Base-by-base conservation (phyloP, 192 early-diverging fungal species). In the Coemansia interrupta region DNA sequence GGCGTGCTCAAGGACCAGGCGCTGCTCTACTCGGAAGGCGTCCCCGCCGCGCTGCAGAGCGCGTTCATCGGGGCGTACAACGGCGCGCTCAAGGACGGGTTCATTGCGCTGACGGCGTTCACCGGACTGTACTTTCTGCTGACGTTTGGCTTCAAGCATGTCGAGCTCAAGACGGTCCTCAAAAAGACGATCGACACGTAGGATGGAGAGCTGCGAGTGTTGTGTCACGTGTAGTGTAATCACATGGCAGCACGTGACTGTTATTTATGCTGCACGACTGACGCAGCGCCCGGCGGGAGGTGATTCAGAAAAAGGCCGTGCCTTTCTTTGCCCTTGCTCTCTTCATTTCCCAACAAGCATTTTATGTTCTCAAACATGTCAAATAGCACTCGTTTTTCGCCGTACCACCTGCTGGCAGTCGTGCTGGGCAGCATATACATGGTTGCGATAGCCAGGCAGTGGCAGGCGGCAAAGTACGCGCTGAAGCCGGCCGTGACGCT, bases 401-500 rank as follows among this genome's bases (percentile, higher is more conserved):
- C 20, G 0, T 48, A 42, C 6, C 73, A 77, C 32, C 5, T 15
- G 5, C 9, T 15, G 5, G 68, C 74, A 13, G 23, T 57, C 6
- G 29, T 47, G 9, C 48, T 64, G 11, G 62, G 49, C 18, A 29
- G 22, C 45, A 9, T 66, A 8, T 78, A 78, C 61, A 14, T 72
- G 43, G 32, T 45, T 1, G 70, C 75, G 4, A 19, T 65, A 0
- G 56, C 42, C 30, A 20, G 20, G 18, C 24, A 47, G 3, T 69
- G 70, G 66, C 51, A 57, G 14, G 15, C 4, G 9, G 19, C 61
- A 32, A 72, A 78, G 45, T 78, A 63, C 15, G 19, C 23, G 19
- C 56, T 78, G 44, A 78, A 78, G 46, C 75, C 75, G n/a, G 45
- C 66, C 0, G 53, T 64, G 8, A 78, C 75, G 14, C 41, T 78